Base-by-base conservation (phyloP, 73 alveolate species). In the Paramecium octaurelia region DNA sequence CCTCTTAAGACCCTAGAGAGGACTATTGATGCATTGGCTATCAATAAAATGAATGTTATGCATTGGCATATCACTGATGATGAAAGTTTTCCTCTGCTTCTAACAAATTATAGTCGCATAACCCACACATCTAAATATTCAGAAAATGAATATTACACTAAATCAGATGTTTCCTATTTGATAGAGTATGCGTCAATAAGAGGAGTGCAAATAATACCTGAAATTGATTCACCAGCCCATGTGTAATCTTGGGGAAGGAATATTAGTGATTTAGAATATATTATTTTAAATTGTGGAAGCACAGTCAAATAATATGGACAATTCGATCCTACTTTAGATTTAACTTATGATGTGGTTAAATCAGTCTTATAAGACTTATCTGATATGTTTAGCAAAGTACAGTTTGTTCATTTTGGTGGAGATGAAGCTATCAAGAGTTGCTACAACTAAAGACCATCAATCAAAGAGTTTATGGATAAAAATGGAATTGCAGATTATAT, bases 31-130 rank as follows among this genome's bases (percentile, higher is more conserved):
- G 92, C 95, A 34, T 85, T 97, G 86, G 29, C 93, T 14, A 38
- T 71, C 58, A 94, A 96, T 76, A 97, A 96, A 83, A 58, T 97
- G 60, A 97, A 96, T 58, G 96, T 95, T 3, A 73, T 97, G 86
- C 99, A 97, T 73, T 92, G 97, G 98, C 99, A 97, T 77, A 71
- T 97, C 36, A 93, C 97, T 9, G 99, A 97, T 88, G 97, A 95
- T 59, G 98, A 97, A 34, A 92, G 97, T 60, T 97, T 94, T 92
- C 97, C 98, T 8, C 16, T 96, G 21, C 95, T 92, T 29, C 84
- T 97, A 36, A 91, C 83, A 0, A 54, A 97, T 12, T 85, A 87
- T 91, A 95, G 97, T n/a, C 86, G 83, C 12, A 44, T 97, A 23
- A 75, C 98, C 6, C 35, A 71, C 59, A 69, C 86, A 27, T 96